Evolutionary conservation across 768 basidiomycete species (phyloP).

Genomic region (Trametes gibbosa): DNA sequence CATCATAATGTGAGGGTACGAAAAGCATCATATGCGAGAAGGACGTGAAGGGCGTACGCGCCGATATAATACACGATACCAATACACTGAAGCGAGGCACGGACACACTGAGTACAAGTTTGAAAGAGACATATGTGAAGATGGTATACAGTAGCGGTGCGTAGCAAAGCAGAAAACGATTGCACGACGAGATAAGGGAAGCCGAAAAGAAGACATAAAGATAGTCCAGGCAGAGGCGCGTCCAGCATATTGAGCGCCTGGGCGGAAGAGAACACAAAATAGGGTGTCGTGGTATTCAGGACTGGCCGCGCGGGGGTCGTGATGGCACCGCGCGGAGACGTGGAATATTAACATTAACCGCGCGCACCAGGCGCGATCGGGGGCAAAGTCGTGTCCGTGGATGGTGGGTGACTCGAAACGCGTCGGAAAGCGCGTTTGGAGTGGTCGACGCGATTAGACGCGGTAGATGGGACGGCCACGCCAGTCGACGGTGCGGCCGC

Average conservation of each 20-base stretch:
- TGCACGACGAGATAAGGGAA: not conserved
- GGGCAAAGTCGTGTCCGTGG: not conserved
- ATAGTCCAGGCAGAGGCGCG: not conserved
- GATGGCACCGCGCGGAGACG: not conserved
- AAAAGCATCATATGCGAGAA: too few species aligned
- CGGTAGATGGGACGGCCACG: conserved; percentile 54
- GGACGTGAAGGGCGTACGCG: conserved; percentile 6
- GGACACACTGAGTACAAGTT: not conserved
- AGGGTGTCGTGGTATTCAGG: not conserved
- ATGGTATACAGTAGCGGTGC: not conserved
- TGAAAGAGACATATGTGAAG: not conserved
- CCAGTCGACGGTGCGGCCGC: conserved; percentile 43
- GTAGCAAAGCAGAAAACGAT: not conserved
- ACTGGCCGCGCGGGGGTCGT: not conserved
- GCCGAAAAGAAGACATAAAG: conserved; percentile 6
- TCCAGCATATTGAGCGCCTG: not conserved
- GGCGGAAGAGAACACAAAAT: not conserved
- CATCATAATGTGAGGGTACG: too few species aligned
- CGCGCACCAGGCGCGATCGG: conserved; percentile 11
- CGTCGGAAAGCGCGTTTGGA: not conserved
- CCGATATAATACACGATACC: conserved; percentile 9
- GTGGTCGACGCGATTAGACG: conserved; percentile 17
- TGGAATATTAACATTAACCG: not conserved
- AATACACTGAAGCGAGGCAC: not conserved
- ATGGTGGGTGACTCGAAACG: not conserved